Percentiles rank a stretch among this genome's conserved stretches.
Conservation (phyloP, 306 rosid species). For the Cucurbita pepo region DNA sequence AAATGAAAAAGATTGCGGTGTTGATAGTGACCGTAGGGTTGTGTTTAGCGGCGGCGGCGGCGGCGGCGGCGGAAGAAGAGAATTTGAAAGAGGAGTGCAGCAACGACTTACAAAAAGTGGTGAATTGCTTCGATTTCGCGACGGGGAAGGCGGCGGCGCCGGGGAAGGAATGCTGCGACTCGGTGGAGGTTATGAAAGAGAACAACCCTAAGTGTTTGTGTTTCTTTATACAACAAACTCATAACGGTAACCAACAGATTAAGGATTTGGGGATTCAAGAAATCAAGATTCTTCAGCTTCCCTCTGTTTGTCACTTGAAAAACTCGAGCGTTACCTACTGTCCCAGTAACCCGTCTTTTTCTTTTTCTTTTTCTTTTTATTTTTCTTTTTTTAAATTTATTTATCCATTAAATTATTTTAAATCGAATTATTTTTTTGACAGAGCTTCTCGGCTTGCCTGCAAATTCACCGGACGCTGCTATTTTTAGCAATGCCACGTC, state of each 20-base stretch:
- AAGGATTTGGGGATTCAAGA: slow-evolving; percentile 52
- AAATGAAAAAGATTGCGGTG: neutral
- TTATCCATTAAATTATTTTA: too few relatives aligned
- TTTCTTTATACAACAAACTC: slow-evolving; percentile 45
- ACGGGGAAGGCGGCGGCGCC: slow-evolving; percentile 42
- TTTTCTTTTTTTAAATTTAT: too few relatives aligned
- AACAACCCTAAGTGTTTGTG: slow-evolving; percentile 62
- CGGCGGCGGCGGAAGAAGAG: neutral
- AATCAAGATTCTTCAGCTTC: slow-evolving; percentile 51
- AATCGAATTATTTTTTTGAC: neutral
- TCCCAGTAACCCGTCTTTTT: slow-evolving; percentile 38
- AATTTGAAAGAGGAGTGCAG: slow-evolving; percentile 21
- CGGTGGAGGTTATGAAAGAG: slow-evolving; percentile 26
- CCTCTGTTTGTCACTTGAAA: slow-evolving; percentile 42
- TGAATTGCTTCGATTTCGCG: slow-evolving; percentile 36
- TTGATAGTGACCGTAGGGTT: neutral
- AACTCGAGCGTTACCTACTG: slow-evolving; percentile 42
- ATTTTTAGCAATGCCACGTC: slow-evolving; percentile 35
- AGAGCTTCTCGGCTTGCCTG: slow-evolving; percentile 57
- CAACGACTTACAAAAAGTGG: slow-evolving; percentile 23
- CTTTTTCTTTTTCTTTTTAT: neutral
- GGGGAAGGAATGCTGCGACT: slow-evolving; percentile 43
- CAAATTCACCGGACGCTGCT: slow-evolving; percentile 66
- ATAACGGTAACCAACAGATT: slow-evolving; percentile 27
- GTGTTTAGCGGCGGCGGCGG: neutral